Conservation (phyloP, 2,329 filamentous ascomycete species). For the Hypoxylon sp. region DNA sequence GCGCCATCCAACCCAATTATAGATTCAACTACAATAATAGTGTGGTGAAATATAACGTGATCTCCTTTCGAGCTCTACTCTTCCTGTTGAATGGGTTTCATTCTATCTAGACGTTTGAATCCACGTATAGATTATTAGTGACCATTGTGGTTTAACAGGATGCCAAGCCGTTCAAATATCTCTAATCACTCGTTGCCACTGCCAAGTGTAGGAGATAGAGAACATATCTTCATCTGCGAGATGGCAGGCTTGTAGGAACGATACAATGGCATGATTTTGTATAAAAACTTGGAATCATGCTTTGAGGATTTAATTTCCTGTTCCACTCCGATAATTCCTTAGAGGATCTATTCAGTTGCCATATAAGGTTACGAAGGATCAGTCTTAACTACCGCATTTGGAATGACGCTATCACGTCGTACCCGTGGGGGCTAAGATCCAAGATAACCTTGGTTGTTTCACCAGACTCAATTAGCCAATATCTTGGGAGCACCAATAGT, state of each 20-base stretch:
- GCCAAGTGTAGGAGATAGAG: not conserved
- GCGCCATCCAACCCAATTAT: not conserved
- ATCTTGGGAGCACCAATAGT: too few relatives aligned
- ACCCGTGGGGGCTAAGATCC: not conserved
- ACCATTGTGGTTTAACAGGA: not conserved
- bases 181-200: not conserved
- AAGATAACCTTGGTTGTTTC: not conserved
- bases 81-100: not conserved
- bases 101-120: not conserved
- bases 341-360: conserved; percentile 1
- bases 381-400: not conserved
- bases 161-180: not conserved
- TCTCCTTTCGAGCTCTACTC: not conserved
- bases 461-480: not conserved
- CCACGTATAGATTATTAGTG: not conserved
- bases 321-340: not conserved
- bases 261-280: not conserved
- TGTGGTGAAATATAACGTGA: not conserved
- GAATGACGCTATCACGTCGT: not conserved
- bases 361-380: conserved; percentile 4
- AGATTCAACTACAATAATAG: not conserved
- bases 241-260: not conserved
- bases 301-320: not conserved
- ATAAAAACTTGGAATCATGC: not conserved
- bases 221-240: not conserved